phyloP scores from a whole-genome alignment of 2,329 filamentous ascomycete genomes.

The Penicillium decumbens region DNA sequence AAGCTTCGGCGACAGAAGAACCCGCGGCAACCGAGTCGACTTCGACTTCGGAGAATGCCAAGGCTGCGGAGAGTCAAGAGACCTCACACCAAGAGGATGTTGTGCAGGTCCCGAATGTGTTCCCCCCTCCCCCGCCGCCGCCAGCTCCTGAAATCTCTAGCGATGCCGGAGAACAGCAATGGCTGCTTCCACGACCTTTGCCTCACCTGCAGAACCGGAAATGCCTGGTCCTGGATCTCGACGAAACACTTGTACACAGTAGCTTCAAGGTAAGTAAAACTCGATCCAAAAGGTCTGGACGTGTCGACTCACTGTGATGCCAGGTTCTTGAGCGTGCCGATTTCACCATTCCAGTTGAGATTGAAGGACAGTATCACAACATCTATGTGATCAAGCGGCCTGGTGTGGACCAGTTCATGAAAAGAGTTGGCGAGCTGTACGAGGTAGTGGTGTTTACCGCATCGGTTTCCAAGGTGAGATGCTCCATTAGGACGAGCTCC shows the following conservation, averaged over 20 bases:
- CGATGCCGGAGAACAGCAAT: slow-evolving; percentile 55
- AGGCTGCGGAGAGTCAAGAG: slow-evolving; percentile 42
- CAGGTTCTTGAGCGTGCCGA: slow-evolving; percentile 97
- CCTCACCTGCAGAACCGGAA: slow-evolving; percentile 82
- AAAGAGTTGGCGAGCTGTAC: slow-evolving; percentile 92
- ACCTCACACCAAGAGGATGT: slow-evolving; percentile 40
- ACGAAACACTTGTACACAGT: slow-evolving; percentile 95
- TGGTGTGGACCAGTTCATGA: slow-evolving; percentile 99
- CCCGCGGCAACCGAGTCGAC: slow-evolving; percentile 48
- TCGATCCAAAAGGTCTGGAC: neutral
- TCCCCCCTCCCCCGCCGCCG: slow-evolving; percentile 55
- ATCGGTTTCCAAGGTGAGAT: slow-evolving; percentile 85
- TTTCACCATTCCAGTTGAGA: slow-evolving; percentile 98
- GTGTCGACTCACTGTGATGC: slow-evolving; percentile 17
- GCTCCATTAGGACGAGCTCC: neutral
- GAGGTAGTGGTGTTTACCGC: slow-evolving; percentile 98
- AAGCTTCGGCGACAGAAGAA: slow-evolving; percentile 61
- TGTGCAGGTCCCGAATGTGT: slow-evolving; percentile 44
- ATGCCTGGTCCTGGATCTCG: slow-evolving; percentile 89
- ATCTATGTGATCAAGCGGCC: slow-evolving; percentile 99
- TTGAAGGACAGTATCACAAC: slow-evolving; percentile 98
- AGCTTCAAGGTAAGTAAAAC: slow-evolving; percentile 77
- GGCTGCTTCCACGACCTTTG: slow-evolving; percentile 74
- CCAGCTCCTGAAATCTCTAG: slow-evolving; percentile 34
- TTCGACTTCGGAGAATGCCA: slow-evolving; percentile 29